Evolutionary conservation across 108 stramenopile species (phyloP), one percentile per base, ranked within the genome.

Genomic region (Parmales sp.): DNA sequence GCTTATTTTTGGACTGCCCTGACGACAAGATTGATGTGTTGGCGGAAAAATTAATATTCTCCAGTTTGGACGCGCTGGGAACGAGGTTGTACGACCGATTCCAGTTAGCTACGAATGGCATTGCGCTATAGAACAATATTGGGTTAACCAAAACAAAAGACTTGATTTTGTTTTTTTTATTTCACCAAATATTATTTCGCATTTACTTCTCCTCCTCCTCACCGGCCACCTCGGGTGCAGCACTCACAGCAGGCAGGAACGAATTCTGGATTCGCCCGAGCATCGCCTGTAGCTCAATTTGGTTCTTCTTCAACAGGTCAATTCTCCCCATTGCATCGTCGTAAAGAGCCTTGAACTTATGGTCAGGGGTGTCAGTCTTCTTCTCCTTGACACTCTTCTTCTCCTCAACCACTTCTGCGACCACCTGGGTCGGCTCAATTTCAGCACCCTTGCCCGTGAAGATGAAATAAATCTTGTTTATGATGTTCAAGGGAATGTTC

Each of bases 1-100:
- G 92, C 23, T 76, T 90, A 54, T 86, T 90, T 90, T 77, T 90
- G 54, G 65, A 81, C 50, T 79, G 84, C 38, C 83, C 88, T 0
- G 89, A 93, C 49, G 51, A 69, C 1, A 74, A 84, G 64, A 78
- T 93, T 45, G 82, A 86, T 64, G 73, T 69, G 44, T 73, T 77
- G 49, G 88, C 88, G 20, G 63, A 78, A 65, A 65, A 73, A 41
- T 82, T 93, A 37, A 86, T 93, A 48, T 67, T 68, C 2, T 3
- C 3, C 3, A 60, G 54, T 34, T 60, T 34, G 31, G 54, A 60
- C 4, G 31, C 29, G 31, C 36, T 28, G 54, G 54, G 54, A 16
- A 60, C 54, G 29, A 34, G 54, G 26, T 34, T 19, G 16, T 60
- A 60, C 54, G 54, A 60, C 31, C 16, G 36, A 28, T 60, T 60